Base-by-base conservation (phyloP, 208 protist species). In the Zelonia costaricensis region DNA sequence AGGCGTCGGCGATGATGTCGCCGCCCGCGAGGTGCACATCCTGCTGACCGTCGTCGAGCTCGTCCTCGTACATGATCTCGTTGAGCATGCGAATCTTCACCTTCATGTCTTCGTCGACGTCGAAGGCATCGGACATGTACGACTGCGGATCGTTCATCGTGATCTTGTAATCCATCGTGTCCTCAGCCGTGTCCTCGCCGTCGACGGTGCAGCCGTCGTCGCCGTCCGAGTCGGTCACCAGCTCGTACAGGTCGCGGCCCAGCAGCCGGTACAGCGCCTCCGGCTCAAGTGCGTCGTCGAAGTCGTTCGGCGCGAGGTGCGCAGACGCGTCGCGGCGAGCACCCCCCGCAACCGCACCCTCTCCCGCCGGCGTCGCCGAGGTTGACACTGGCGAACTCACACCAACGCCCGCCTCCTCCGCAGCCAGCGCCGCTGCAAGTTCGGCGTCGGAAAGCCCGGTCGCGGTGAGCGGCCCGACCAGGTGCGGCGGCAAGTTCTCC, bases 31-130 rank as follows among this genome's bases (percentile, higher is more conserved):
- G 39, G 22, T 71, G 72, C 36, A 70, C 73, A 8, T 86, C 85
- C n/a, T 78, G 52, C 55, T 80, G 75, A 1, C 74, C 80, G 55
- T 96, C 91, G 57, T 96, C 91, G 60, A 77, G 71, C 55, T 96
- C 91, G 52, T 96, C 91, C 53, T 96, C 91, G 73, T 96, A 96
- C 81, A 96, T 83, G 38, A 93, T 61, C 47, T 92, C 87, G 53
- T 81, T 88, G 23, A 95, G 69, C 65, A 96, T 77, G 12, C 84
- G 84, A 44, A 93, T 93, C 49, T 85, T 86, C 46, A 88, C 83
- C 63, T 80, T 80, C 64, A 96, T 74, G 15, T 78, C 62, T 27
- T 93, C 87, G 60, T 93, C 86, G 15, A 93, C 64, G 30, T 84
- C 67, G 58, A 92, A 92, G 64, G 74, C 76, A 35, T 74, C 74